phyloP scores from a whole-genome alignment of 192 early-diverging fungal genomes.

The Piromyces finnis region DNA sequence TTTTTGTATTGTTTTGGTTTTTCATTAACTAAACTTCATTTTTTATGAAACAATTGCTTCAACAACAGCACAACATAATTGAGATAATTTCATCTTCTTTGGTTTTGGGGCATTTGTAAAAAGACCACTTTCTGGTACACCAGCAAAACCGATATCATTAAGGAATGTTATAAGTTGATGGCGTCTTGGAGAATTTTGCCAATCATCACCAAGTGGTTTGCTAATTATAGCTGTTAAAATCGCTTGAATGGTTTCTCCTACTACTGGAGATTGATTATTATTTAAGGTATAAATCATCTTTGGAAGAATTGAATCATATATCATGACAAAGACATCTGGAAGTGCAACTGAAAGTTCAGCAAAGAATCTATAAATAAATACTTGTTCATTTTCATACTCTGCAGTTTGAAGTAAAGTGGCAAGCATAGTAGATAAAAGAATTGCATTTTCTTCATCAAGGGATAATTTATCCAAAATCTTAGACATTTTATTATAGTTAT shows the following conservation, averaged over 20 bases:
- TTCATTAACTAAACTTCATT: too few species aligned
- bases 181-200: background rate
- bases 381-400: slow-evolving; percentile 49
- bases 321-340: slow-evolving; percentile 52
- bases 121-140: background rate
- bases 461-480: slow-evolving; percentile 17
- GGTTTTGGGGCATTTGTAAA: slow-evolving; percentile 11
- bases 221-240: slow-evolving; percentile 31
- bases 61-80: slow-evolving; percentile 18
- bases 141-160: background rate
- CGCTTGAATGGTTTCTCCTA: slow-evolving; percentile 50
- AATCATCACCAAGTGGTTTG: slow-evolving; percentile 18
- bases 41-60: background rate
- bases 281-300: slow-evolving; percentile 53
- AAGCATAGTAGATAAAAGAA: slow-evolving; percentile 44
- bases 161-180: slow-evolving; percentile 9
- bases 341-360: slow-evolving; percentile 49
- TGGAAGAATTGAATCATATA: slow-evolving; percentile 55
- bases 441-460: slow-evolving; percentile 41
- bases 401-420: slow-evolving; percentile 51
- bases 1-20: too few species aligned
- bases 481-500: slow-evolving; percentile 10
- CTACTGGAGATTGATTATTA: slow-evolving; percentile 37
- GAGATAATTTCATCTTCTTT: slow-evolving; percentile 21
- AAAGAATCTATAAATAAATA: slow-evolving; percentile 58